Base-by-base conservation (phyloP, 2,329 filamentous ascomycete species). In the Neonectria ditissima region DNA sequence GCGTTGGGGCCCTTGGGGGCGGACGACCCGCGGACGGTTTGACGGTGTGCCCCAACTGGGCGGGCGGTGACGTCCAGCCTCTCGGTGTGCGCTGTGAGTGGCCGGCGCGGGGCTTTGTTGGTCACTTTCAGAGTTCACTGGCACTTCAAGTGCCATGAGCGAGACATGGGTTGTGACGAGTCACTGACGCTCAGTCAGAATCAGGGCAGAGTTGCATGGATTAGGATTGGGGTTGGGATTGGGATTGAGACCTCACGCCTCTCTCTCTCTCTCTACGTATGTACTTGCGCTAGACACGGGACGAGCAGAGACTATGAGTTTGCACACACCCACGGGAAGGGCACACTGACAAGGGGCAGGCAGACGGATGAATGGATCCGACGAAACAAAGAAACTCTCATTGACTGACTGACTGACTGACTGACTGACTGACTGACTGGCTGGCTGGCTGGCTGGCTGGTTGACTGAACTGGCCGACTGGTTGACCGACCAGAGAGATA, bases 11-110 rank as follows among this genome's bases (percentile, higher is more conserved):
- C n/a, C n/a, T n/a, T n/a, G n/a, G n/a, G n/a, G n/a, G n/a, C n/a
- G n/a, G n/a, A n/a, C n/a, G 37, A 47, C 34, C 9, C 30, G 30
- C 14, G 18, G 55, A 32, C 52, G 56, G 55, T 51, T 37, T 37
- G 52, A 57, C 14, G 28, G 43, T 50, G 28, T 28, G 20, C 53
- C 44, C 52, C 18, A 61, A 48, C 52, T 39, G 51, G 50, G 37
- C 20, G 52, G 22, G 48, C 39, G 37, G 54, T 61, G 59, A 56
- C 59, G 37, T 41, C 37, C 34, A 37, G 51, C 51, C 8, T 50
- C 44, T 53, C 50, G 43, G 63, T 65, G 59, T 65, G 51, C 43
- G 43, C 55, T 65, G 59, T 65, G 51, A 65, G 52, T 54, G 58
- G 59, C 26, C 20, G 37, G n/a, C 34, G n/a, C 34, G 34, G 34